Evolutionary conservation across 1,284 basidiomycete species (phyloP), one percentile per base, ranked within the genome.

Genomic region (Phylloboletellus chloephorus): DNA sequence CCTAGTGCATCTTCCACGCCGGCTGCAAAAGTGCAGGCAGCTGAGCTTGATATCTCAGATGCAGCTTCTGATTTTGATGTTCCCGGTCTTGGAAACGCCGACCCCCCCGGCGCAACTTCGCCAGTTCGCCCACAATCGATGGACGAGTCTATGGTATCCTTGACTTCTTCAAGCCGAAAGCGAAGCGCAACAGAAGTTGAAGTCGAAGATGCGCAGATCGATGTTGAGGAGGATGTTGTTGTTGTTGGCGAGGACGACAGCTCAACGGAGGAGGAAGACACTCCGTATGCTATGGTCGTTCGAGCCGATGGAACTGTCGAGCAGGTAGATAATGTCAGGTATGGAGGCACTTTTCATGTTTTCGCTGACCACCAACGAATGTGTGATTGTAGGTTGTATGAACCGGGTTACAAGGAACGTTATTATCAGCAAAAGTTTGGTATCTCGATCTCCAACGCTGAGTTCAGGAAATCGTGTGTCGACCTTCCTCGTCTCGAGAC

Each of bases 391-490:
- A 93, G 91, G 56, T 67, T 97, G 13, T 97, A 88, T 82, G 93
- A 97, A 63, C 82, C 91, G 2, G 94, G 93, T 25, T 98, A 98
- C 67, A 84, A 82, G 58, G 91, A 95, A 57, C 79, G 96, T 25
- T 99, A 99, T 65, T 99, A 98, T 58, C 72, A 76, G 37, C 84
- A 92, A 54, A 99, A 99, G 69, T 99, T 98, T 58, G 85, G 84
- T 7, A 72, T 90, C 8, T 79, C 87, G 51, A 65, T 78, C 15
- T 73, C 67, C 16, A 89, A 98, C 55, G 66, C 60, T 4, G 80
- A 83, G 47, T 88, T 92, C 64, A 77, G 79, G 46, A 83, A 79
- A 56, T 63, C 75, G 88, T 94, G 56, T 55, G 79, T 71, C 12
- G 4, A 15, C 19, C 6, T 24, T 19, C 13, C 12, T 17, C 12